These are phyloP conservation scores for Tricholoma furcatifolium DNA, from an alignment of 768 basidiomycete species.

Conservation along the genomic window DNA sequence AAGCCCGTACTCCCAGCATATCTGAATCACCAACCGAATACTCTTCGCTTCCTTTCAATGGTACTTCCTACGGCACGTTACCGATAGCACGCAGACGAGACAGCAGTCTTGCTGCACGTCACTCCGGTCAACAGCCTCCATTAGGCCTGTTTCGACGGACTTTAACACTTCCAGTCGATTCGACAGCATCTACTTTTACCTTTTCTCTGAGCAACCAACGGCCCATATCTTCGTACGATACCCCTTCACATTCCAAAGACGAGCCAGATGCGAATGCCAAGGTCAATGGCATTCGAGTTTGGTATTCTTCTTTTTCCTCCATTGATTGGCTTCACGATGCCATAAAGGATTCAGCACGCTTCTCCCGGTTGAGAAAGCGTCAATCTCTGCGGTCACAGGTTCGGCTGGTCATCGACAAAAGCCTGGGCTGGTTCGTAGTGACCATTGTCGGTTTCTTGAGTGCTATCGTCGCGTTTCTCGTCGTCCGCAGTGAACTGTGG, in stretches of 20 bases:
- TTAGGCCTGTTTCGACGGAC: conserved; percentile 31
- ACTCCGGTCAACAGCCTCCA: conserved; percentile 34
- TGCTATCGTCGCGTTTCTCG: conserved; percentile 82
- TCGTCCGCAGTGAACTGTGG: conserved; percentile 84
- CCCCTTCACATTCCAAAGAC: conserved; percentile 35
- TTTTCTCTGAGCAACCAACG: conserved; percentile 49
- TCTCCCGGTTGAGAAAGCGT: conserved; percentile 65
- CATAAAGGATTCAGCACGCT: conserved; percentile 89
- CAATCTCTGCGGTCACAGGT: conserved; percentile 69
- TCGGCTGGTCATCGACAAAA: conserved; percentile 67
- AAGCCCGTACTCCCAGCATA: not conserved
- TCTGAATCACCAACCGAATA: conserved; percentile 29
- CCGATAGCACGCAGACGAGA: conserved; percentile 26
- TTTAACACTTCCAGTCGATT: conserved; percentile 35
- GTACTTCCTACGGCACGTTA: conserved; percentile 59
- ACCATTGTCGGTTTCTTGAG: conserved; percentile 86
- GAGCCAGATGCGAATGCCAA: conserved; percentile 55
- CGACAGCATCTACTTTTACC: conserved; percentile 35
- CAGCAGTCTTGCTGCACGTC: conserved; percentile 33
- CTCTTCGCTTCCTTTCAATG: conserved; percentile 33
- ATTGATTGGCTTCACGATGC: conserved; percentile 97
- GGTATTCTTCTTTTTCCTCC: conserved; percentile 88
- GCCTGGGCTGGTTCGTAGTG: conserved; percentile 86
- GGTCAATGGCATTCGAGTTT: conserved; percentile 86
- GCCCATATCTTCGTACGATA: conserved; percentile 76